Evolutionary conservation across 805 yeast species (phyloP).

Genomic region (Yarrowia alimentaria): DNA sequence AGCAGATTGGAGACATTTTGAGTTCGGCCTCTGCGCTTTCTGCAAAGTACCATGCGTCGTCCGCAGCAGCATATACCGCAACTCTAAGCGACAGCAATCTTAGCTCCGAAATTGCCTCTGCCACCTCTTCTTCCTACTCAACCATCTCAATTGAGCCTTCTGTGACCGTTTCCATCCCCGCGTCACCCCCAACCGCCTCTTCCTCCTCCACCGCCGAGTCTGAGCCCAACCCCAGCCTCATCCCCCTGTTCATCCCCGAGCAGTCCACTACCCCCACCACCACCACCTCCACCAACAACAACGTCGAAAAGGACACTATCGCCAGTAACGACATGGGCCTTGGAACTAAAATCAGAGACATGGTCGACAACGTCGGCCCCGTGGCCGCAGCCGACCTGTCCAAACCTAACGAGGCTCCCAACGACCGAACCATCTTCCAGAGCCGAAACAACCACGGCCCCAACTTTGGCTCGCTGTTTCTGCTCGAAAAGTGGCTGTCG

Average conservation of each 20-base stretch:
- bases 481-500: slow-evolving; percentile 66
- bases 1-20: too few relatives aligned
- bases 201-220: neutral
- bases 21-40: too few relatives aligned
- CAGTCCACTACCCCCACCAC: neutral
- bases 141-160: slow-evolving; percentile 11
- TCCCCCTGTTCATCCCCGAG: slow-evolving; percentile 3
- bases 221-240: slow-evolving; percentile 18
- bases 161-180: neutral
- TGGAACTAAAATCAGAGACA: slow-evolving; percentile 12
- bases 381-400: slow-evolving; percentile 23
- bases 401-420: slow-evolving; percentile 39
- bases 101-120: slow-evolving; percentile 5
- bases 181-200: neutral
- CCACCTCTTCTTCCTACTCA: neutral
- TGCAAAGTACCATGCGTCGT: too few relatives aligned
- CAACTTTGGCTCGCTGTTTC: slow-evolving; percentile 78
- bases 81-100: slow-evolving; percentile 22
- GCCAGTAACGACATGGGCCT: slow-evolving; percentile 12
- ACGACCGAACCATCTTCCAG: slow-evolving; percentile 38
- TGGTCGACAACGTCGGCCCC: slow-evolving; percentile 23
- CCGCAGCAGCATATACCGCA: slow-evolving; percentile 23
- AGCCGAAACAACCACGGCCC: slow-evolving; percentile 67
- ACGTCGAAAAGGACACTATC: neutral
- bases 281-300: too few relatives aligned